Evolutionary conservation across 192 early-diverging fungal species (phyloP), one percentile per base, ranked within the genome.

Genomic region (Jimgerdemannia lactiflua): DNA sequence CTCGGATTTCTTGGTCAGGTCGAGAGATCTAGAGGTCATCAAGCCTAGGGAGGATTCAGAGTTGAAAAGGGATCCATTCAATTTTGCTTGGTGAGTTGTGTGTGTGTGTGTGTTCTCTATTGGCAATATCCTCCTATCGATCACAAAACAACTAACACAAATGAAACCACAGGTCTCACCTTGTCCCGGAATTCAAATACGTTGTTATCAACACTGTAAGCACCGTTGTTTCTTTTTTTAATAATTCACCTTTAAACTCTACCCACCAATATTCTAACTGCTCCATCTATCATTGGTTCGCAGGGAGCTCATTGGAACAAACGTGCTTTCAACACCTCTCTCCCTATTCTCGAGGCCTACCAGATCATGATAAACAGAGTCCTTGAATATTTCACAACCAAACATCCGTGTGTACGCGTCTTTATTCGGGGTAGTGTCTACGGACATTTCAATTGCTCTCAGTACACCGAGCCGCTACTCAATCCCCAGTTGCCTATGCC

Each of bases 221-320:
- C 69, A n/a, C n/a, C n/a, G n/a, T n/a, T n/a, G n/a, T n/a, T n/a
- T n/a, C n/a, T n/a, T n/a, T 29, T 29, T 29, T 29, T 29, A 29
- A 29, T 29, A 29, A 29, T 29, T 29, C 29, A 29, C 29, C 29
- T 29, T 29, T 29, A 29, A 29, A 29, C 29, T 29, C 29, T 29
- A 29, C 29, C 29, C 29, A 29, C 29, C 29, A 59, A 59, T 59
- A 59, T 59, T 59, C 49, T 14, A 54, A 49, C 14, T 39, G 18
- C 49, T 64, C 49, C 49, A 78, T 70, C 40, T 19, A 54, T 42
- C 8, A 4, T 40, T 17, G 19, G 40, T 10, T 59, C 14, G 64
- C 49, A 80, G 71, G 81, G 74, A 3, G 71, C 81, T 39, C 81
- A 82, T 40, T 82, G 81, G 81, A 77, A 78, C 71, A 74, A 64